Evolutionary conservation across 208 protist genomes (phyloP), one percentile per base, ranked within the genome.

Genomic region (Trypanosoma melophagium): DNA sequence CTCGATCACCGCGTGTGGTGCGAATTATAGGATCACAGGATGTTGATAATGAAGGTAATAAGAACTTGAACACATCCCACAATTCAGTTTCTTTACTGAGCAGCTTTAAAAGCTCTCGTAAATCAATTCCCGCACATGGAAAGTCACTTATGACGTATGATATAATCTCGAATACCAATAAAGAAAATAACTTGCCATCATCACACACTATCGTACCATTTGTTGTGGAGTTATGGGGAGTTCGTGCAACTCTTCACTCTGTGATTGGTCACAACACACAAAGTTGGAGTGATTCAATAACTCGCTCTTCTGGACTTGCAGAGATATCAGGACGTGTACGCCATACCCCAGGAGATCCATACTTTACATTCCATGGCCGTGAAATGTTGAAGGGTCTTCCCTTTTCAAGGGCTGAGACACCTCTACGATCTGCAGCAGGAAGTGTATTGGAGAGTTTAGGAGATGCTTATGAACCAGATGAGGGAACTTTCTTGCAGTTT

Each of bases 401-500:
- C 17, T 13, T 44, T 16, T 28, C 42, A 12, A 21, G 52, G n/a
- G 35, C 52, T 45, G 54, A 68, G 12, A 60, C 53, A 19, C 53
- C 53, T n/a, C 53, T 74, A 14, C 50, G 38, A 5, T 50, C 45
- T 3, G 69, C 53, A 25, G 69, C 69, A 8, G 52, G 40, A 56
- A 61, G 25, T 57, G 69, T 74, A 10, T 63, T 74, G 25, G 69
- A 68, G 44, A 58, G 24, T 44, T 31, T 74, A 19, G 60, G 63
- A 0, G 60, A 63, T 57, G 69, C 60, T 25, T 74, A 68, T 51
- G 45, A 63, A 3, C 5, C 21, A n/a, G 0, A 68, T 7, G 69
- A 74, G 5, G 25, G 52, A 2, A 51, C 17, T 35, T 74, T 74
- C 41, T 45, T 61, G 13, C 17, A 58, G 10, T 59, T 74, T 51